These are phyloP conservation scores for Rostrohypoxylon terebratum DNA, from an alignment of 495 filamentous ascomycete species.

Conservation along the genomic window DNA sequence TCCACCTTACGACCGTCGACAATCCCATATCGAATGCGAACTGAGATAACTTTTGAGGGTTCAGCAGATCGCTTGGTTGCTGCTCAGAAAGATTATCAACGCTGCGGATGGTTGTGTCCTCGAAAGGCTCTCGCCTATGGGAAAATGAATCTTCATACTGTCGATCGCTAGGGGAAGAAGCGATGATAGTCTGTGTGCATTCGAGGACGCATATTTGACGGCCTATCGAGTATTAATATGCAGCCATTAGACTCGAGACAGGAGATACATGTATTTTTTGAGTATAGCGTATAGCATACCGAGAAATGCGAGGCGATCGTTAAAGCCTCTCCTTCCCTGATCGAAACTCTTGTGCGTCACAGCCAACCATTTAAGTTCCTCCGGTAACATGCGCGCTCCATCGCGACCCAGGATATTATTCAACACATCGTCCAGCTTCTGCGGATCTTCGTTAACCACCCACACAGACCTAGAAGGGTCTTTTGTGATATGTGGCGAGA, in stretches of 20 bases:
- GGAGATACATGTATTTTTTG: not conserved
- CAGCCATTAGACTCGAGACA: constrained; percentile 48
- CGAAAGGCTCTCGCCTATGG: constrained; percentile 71
- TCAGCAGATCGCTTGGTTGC: constrained; percentile 67
- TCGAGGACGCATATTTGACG: constrained; percentile 85
- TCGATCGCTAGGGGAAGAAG: constrained; percentile 47
- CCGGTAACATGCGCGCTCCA: constrained; percentile 78
- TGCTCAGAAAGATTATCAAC: constrained; percentile 72
- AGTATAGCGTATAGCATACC: constrained; percentile 66
- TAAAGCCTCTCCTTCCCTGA: constrained; percentile 91
- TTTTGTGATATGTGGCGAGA: constrained; percentile 62
- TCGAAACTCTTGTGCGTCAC: constrained; percentile 99
- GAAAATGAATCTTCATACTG: constrained; percentile 54
- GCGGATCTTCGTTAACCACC: constrained; percentile 78
- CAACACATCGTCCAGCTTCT: constrained; percentile 79
- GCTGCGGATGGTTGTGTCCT: constrained; percentile 77
- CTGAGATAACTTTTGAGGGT: constrained; percentile 69
- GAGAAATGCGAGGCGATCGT: constrained; percentile 89
- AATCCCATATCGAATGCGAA: constrained; percentile 78
- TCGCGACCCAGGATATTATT: constrained; percentile 73
- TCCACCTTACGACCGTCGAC: constrained; percentile 83
- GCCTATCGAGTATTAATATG: constrained; percentile 55
- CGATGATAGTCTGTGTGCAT: constrained; percentile 76
- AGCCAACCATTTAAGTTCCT: constrained; percentile 96
- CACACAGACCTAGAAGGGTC: constrained; percentile 63